These are phyloP conservation scores for Zygotorulaspora florentina DNA, from an alignment of 805 yeast species.

Conservation along the genomic window DNA sequence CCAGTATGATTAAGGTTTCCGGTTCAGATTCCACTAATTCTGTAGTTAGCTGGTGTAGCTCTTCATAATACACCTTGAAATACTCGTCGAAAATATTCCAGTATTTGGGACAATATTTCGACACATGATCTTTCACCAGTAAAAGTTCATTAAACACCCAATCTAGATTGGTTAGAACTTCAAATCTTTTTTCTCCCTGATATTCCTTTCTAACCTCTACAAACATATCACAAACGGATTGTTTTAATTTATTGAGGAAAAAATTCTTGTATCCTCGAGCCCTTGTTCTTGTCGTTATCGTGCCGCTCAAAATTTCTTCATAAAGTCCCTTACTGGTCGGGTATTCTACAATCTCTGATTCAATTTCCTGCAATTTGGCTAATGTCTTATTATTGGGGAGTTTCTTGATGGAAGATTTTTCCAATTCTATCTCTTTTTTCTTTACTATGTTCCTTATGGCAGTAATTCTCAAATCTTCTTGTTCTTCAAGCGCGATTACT, in stretches of 20 bases:
- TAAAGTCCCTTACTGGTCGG: conserved; percentile 34
- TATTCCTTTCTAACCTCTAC: conserved; percentile 50
- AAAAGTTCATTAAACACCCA: conserved; percentile 82
- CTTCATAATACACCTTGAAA: conserved; percentile 61
- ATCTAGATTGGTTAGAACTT: conserved; percentile 63
- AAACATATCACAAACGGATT: conserved; percentile 63
- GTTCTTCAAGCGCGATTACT: conserved; percentile 74
- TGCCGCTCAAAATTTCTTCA: conserved; percentile 41
- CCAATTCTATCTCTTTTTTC: conserved; percentile 31
- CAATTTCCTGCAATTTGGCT: conserved; percentile 16
- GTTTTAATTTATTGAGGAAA: conserved; percentile 55
- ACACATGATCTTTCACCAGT: conserved; percentile 57
- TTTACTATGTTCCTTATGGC: conserved; percentile 34
- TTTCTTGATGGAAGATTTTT: conserved; percentile 27
- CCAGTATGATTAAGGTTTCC: conserved; percentile 68
- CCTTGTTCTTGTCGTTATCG: conserved; percentile 39
- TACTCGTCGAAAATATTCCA: conserved; percentile 71
- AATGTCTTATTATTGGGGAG: conserved; percentile 22
- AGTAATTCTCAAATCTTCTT: conserved; percentile 61
- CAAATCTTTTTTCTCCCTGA: conserved; percentile 46
- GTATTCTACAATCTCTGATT: conserved; percentile 20
- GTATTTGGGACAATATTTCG: conserved; percentile 57
- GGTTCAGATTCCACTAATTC: conserved; percentile 67
- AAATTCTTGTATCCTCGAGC: conserved; percentile 59
- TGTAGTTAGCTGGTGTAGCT: conserved; percentile 59